A percentile compares a stretch with the other conserved stretches of the same genome.
phyloP scores from a whole-genome alignment of 78 protist species.

The Dictyostelium citrinum region DNA sequence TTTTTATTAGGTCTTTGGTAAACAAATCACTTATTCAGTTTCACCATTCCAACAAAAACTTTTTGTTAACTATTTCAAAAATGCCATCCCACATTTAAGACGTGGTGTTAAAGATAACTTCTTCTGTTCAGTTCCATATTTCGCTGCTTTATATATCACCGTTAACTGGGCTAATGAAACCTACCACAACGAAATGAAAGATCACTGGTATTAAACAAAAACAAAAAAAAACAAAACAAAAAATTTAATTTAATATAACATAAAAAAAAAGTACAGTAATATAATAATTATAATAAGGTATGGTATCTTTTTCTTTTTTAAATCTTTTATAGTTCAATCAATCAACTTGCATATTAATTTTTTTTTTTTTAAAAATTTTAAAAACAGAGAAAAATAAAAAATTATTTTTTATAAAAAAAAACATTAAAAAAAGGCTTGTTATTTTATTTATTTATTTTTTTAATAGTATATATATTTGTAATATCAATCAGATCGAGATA shows the following conservation, averaged over 20 bases:
- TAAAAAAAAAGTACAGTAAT: neutral
- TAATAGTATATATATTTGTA: too few relatives aligned
- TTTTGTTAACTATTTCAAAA: constrained; percentile 66
- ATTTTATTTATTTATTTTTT: too few relatives aligned
- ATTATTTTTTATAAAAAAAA: too few relatives aligned
- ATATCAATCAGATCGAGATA: too few relatives aligned
- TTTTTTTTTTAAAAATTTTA: too few relatives aligned
- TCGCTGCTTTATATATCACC: constrained; percentile 42
- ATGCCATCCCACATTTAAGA: constrained; percentile 63
- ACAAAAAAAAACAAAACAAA: too few relatives aligned
- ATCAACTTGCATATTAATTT: too few relatives aligned
- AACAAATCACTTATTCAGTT: constrained; percentile 59
- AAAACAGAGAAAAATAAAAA: too few relatives aligned
- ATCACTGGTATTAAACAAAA: constrained; percentile 52
- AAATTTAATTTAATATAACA: neutral
- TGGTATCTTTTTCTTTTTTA: neutral
- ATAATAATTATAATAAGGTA: neutral
- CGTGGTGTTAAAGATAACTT: constrained; percentile 27
- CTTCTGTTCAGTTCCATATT: constrained; percentile 50
- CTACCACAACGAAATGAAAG: constrained; percentile 27
- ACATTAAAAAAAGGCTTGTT: too few relatives aligned
- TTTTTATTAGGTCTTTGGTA: constrained; percentile 31
- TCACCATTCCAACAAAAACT: constrained; percentile 74
- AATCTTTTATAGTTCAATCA: too few relatives aligned
- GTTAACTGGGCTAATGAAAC: constrained; percentile 59